Conservation (phyloP, 768 basidiomycete genomes). For the Coprinellus micaceus region DNA sequence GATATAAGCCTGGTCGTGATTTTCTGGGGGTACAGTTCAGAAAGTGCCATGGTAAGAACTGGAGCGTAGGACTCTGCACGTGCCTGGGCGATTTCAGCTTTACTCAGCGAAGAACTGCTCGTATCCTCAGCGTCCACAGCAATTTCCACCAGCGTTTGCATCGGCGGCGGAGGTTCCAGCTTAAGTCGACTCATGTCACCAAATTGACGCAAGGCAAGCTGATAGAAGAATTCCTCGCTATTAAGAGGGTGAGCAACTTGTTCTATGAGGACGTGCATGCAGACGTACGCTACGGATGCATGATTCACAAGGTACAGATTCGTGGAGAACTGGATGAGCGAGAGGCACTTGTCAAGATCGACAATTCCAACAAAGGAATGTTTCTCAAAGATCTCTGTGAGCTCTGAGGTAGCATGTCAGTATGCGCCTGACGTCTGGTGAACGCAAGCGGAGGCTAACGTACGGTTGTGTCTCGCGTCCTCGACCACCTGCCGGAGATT, state of each 20-base stretch:
- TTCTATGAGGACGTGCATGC: no score
- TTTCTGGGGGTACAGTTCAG: constrained; percentile 37
- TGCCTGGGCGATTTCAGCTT: constrained; percentile 70
- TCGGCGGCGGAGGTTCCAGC: constrained; percentile 76
- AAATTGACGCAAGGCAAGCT: constrained; percentile 88
- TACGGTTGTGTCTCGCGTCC: constrained; percentile 69
- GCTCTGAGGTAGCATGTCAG: constrained; percentile 51
- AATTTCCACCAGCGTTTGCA: constrained; percentile 68
- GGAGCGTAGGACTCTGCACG: not conserved
- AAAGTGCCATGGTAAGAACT: not conserved
- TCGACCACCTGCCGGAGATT: constrained; percentile 56
- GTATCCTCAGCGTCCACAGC: constrained; percentile 72
- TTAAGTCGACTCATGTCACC: constrained; percentile 73
- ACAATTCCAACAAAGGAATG: constrained; percentile 93
- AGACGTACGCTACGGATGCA: constrained; percentile 71
- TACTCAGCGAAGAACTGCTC: constrained; percentile 49
- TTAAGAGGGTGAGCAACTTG: no score
- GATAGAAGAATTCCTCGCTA: constrained; percentile 95
- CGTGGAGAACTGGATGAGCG: constrained; percentile 83
- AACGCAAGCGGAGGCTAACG: constrained; percentile 28
- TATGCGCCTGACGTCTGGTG: not conserved
- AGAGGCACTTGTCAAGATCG: constrained; percentile 67
- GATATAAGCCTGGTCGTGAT: constrained; percentile 59
- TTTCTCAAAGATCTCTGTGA: constrained; percentile 79
- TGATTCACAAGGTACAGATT: constrained; percentile 90